Percentiles rank a stretch among this genome's conserved stretches.
These are phyloP conservation scores for Alternaria brassicae DNA, from an alignment of 2,329 filamentous ascomycete species.

Conservation along the genomic window DNA sequence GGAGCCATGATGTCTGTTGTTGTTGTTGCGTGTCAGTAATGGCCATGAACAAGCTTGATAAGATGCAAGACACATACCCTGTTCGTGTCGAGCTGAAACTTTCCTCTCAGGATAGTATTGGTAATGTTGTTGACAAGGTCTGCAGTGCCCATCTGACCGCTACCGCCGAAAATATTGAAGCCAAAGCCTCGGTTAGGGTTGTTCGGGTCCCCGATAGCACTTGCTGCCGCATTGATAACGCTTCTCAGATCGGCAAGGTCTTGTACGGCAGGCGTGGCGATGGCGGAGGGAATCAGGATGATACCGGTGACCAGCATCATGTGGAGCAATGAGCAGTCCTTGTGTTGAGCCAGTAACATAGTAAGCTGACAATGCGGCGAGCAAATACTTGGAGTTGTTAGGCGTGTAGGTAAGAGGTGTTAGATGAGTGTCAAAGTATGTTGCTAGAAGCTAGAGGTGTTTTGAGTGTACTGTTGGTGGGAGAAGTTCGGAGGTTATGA, in stretches of 20 bases:
- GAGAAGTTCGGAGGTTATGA: neutral
- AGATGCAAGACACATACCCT: constrained; percentile 23
- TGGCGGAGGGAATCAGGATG: constrained; percentile 31
- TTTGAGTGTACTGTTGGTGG: constrained; percentile 19
- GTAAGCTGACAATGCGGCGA: constrained; percentile 11
- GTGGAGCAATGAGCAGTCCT: constrained; percentile 5
- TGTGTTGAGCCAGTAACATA: constrained; percentile 14
- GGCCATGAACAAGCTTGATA: neutral
- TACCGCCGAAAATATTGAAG: constrained; percentile 20
- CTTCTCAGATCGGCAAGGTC: constrained; percentile 39
- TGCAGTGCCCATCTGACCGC: constrained; percentile 37
- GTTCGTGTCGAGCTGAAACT: constrained; percentile 43
- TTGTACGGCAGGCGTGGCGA: constrained; percentile 37
- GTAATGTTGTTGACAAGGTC: constrained; percentile 46
- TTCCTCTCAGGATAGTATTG: constrained; percentile 36
- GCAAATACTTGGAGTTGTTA: constrained; percentile 2
- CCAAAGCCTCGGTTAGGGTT: constrained; percentile 42
- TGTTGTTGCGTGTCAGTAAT: constrained; percentile 3
- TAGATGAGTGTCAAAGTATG: constrained; percentile 13
- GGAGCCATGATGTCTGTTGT: constrained; percentile 30
- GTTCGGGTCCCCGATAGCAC: constrained; percentile 35
- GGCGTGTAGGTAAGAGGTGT: constrained; percentile 6
- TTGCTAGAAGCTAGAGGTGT: constrained; percentile 27
- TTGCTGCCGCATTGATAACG: constrained; percentile 39
- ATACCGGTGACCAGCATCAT: constrained; percentile 40